Base-by-base conservation (phyloP, 345 rosid genomes). In the Kandelia obovata region DNA sequence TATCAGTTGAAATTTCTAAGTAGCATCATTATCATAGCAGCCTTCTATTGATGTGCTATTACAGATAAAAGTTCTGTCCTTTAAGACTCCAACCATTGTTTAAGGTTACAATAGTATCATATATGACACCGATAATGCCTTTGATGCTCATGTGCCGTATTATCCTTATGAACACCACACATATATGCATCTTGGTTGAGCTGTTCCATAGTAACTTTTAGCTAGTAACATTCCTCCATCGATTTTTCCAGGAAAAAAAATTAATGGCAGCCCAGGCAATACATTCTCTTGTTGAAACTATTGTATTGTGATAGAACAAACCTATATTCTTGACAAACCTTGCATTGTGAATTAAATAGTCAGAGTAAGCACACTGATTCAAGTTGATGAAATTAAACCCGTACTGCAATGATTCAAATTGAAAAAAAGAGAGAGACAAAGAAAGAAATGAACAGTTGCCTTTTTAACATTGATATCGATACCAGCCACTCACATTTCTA, bases 401-500 rank as follows among this genome's bases (percentile, higher is more conserved):
- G 20, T 59, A 2, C 49, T 3, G 49, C 49, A 3, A 43, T 3
- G 49, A 43, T 3, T 19, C 49, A 1, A 43, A 43, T 11, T 43
- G 49, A 43, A 15, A 13, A 43, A 43, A 13, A 10, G 47, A 55
- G 34, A 46, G 67, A 34, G 9, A 7, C 9, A 34, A 2, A 7
- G 37, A 9, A 39, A 39, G 4, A 43, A 43, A 43, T 43, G 49
- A 43, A 13, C 17, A 15, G 19, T 2, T 43, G 49, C 49, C 28
- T 21, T 55, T 16, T 25, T 21, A 63, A 61, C 61, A 77, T 57
- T 28, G 26, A 55, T 30, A 67, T 25, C 58, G 72, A 76, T 53
- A 70, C 20, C 28, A 65, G 15, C 35, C 76, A 85, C 92, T 88
- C 75, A 93, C 98, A 77, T 75, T 76, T 88, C 90, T 89, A 72